Evolutionary conservation across 2,329 filamentous ascomycete genomes (phyloP).

Genomic region (Coccinonectria pachysandricola): DNA sequence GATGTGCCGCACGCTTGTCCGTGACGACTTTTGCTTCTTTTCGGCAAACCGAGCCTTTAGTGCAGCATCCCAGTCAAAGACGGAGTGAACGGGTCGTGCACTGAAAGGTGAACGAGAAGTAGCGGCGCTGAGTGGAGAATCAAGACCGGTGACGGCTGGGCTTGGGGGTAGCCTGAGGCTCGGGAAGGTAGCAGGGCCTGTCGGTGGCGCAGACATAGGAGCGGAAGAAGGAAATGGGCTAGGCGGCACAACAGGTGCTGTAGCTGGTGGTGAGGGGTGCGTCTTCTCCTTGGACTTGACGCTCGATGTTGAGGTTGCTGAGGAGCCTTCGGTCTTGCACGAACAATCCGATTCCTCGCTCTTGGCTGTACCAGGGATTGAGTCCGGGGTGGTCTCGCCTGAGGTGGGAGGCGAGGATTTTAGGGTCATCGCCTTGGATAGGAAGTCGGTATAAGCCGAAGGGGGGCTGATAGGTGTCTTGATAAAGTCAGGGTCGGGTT

Average conservation of each 20-base stretch:
- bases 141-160: constrained; percentile 54
- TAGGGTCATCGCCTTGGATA: constrained; percentile 65
- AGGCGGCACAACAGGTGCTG: constrained; percentile 30
- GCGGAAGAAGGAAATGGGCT: constrained; percentile 41
- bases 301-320: constrained; percentile 35
- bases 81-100: constrained; percentile 53
- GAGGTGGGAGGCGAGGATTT: constrained; percentile 55
- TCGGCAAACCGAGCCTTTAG: constrained; percentile 58
- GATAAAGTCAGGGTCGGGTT: constrained; percentile 43
- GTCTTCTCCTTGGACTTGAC: constrained; percentile 19
- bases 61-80: constrained; percentile 69
- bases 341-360: constrained; percentile 46
- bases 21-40: constrained; percentile 44
- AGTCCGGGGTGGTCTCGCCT: constrained; percentile 38
- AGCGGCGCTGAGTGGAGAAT: constrained; percentile 58
- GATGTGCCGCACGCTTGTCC: constrained; percentile 59
- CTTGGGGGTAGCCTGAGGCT: constrained; percentile 71
- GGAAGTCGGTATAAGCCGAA: constrained; percentile 82
- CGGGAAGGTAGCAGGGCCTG: constrained; percentile 50
- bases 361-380: constrained; percentile 44
- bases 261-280: constrained; percentile 21
- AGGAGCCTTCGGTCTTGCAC: constrained; percentile 43
- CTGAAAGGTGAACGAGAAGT: constrained; percentile 63
- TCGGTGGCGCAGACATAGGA: constrained; percentile 50
- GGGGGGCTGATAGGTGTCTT: constrained; percentile 92